Evolutionary conservation across 805 yeast genomes (phyloP), one percentile per base, ranked within the genome.

Genomic region (Komagataella phaffii): DNA sequence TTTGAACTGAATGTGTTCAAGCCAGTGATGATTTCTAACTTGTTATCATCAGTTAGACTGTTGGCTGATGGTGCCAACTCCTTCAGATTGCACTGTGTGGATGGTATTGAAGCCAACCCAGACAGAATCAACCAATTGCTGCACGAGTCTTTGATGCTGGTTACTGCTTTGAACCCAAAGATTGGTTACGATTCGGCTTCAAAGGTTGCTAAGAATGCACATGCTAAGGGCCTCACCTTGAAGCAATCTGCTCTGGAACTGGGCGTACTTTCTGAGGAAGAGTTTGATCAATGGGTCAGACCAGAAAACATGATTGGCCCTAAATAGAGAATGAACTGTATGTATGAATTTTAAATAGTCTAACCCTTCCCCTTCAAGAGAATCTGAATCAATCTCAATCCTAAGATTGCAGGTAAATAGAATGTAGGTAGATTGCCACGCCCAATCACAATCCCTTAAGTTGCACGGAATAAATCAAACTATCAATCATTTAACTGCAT

Each of bases 251-350:
- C 97, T 55, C 74, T 93, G 61, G 96, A 93, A 73, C 81, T 93
- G 62, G 88, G 88, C 55, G 91, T 83, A 51, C 77, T 93, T 64
- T 76, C 82, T 53, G 81, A 80, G 58, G 85, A 81, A 67, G 96
- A 93, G 73, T 93, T 93, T 61, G 95, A 90, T 68, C 77, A 88
- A 71, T 91, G 96, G 95, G 99, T 93, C 60, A 82, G 87, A 69
- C 99, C 99, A 58, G 98, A 93, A 76, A 79, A 86, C 65, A 93
- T 93, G 99, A 83, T 93, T 72, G 96, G 97, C 56, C 98, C 99
- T 64, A 84, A 85, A 50, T 50, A 53, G 50, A 17, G 40, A 30
- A 30, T n/a, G 40, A 30, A 30, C 40, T 30, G 40, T 30, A 30
- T 30, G 40, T 30, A 30, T 30, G 14, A 18, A 18, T 10, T 14